Evolutionary conservation across 2,329 filamentous ascomycete species (phyloP).

Genomic region (Colletotrichum destructivum): DNA sequence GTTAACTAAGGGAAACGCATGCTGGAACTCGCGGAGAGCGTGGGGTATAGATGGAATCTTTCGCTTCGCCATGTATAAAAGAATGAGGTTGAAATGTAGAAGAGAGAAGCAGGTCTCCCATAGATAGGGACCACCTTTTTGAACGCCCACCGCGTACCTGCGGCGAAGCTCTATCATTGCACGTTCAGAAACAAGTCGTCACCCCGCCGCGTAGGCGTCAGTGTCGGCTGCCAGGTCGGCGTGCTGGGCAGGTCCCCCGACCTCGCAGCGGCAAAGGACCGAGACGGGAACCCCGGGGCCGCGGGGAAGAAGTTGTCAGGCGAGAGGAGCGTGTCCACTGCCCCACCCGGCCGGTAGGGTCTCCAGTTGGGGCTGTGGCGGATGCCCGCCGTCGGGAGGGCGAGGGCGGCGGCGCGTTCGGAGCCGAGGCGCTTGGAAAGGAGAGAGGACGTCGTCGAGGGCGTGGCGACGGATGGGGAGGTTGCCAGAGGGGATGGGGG

Average conservation of each 20-base stretch:
- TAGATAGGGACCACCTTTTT: background rate
- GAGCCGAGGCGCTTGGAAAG: constrained; percentile 68
- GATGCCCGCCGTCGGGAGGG: constrained; percentile 48
- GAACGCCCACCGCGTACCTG: background rate
- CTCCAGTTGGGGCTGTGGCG: constrained; percentile 44
- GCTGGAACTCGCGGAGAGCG: constrained; percentile 18
- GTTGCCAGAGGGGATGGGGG: constrained; percentile 33
- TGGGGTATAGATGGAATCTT: constrained; percentile 34
- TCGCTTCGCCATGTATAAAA: constrained; percentile 22
- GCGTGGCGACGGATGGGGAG: constrained; percentile 43
- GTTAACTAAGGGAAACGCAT: constrained; percentile 6
- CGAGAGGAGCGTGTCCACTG: constrained; percentile 32
- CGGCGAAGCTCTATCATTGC: constrained; percentile 51
- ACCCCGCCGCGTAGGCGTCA: constrained; percentile 78
- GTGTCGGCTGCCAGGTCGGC: constrained; percentile 73
- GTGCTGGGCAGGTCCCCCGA: constrained; percentile 57
- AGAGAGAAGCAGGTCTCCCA: background rate
- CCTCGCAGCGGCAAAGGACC: background rate
- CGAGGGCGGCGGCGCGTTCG: constrained; percentile 64
- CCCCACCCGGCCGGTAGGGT: constrained; percentile 22
- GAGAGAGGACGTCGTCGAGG: constrained; percentile 57
- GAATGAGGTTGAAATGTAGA: background rate
- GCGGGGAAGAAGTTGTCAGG: constrained; percentile 33
- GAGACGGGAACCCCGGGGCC: constrained; percentile 13
- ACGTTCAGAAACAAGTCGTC: constrained; percentile 76